phyloP scores from a whole-genome alignment of 495 filamentous ascomycete species.

The Aspergillus funiculosus region DNA sequence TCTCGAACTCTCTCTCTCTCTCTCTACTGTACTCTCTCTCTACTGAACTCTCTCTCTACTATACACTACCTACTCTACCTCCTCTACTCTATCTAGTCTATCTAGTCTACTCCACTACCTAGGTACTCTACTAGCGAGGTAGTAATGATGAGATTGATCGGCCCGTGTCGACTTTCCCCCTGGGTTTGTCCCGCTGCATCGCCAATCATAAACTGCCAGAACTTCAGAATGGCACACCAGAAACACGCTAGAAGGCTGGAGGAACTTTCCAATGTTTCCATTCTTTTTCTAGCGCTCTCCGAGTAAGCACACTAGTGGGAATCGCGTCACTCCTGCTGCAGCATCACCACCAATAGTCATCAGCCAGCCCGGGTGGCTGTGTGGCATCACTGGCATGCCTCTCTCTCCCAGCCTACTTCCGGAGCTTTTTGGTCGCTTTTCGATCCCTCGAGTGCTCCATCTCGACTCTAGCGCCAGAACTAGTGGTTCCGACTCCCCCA shows the following conservation, averaged over 20 bases:
- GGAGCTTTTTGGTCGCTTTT: constrained; percentile 3
- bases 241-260: constrained; percentile 18
- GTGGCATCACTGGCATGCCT: constrained; percentile 16
- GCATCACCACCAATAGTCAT: constrained; percentile 11
- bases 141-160: no score
- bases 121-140: no score
- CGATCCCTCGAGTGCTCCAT: constrained; percentile 1
- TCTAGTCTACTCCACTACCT: no score
- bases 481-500: not conserved
- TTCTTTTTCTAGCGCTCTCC: constrained; percentile 17
- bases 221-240: not conserved
- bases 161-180: constrained; percentile 11
- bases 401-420: constrained; percentile 3
- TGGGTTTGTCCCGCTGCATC: constrained; percentile 1
- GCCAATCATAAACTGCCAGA: constrained; percentile 11
- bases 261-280: constrained; percentile 20
- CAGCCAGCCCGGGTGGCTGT: constrained; percentile 15
- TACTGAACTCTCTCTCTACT: no score
- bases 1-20: no score
- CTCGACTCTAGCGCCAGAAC: no score
- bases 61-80: no score
- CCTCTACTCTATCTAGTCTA: no score
- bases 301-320: constrained; percentile 11
- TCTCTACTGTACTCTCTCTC: no score
- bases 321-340: constrained; percentile 7